Percentiles rank a stretch among this genome's conserved stretches.
phyloP scores from a whole-genome alignment of 345 rosid genomes.

The Bruguiera sexangula region DNA sequence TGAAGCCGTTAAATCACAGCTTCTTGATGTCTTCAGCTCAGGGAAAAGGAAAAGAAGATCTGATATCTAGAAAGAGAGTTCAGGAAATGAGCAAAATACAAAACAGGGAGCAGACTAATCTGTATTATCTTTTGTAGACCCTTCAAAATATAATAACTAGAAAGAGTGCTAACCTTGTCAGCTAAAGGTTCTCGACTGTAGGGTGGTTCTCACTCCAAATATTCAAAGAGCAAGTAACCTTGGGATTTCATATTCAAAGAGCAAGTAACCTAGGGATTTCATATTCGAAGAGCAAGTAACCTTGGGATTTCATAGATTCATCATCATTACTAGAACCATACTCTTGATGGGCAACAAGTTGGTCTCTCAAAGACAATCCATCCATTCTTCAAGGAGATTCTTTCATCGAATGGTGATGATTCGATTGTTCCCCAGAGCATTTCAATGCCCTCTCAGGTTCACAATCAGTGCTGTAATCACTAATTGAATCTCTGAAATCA shows the following conservation, averaged over 20 bases:
- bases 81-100: neutral
- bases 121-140: neutral
- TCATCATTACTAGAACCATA: slow-evolving; percentile 26
- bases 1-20: slow-evolving; percentile 23
- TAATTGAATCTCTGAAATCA: slow-evolving; percentile 32
- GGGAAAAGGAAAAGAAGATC: slow-evolving; percentile 27
- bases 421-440: slow-evolving; percentile 28
- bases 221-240: slow-evolving; percentile 24
- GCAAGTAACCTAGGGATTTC: slow-evolving; percentile 2
- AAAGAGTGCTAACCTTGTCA: slow-evolving; percentile 19
- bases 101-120: neutral
- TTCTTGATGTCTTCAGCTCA: slow-evolving; percentile 23
- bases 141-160: neutral
- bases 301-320: slow-evolving; percentile 14
- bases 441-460: slow-evolving; percentile 49
- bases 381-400: slow-evolving; percentile 19
- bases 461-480: slow-evolving; percentile 71
- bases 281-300: slow-evolving; percentile 25
- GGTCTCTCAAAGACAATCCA: slow-evolving; percentile 24
- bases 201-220: slow-evolving; percentile 27
- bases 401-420: slow-evolving; percentile 17
- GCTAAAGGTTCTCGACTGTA: slow-evolving; percentile 31
- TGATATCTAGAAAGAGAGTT: slow-evolving; percentile 6
- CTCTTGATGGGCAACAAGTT: slow-evolving; percentile 10
- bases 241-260: slow-evolving; percentile 20